These are phyloP conservation scores for Verticillium nonalfalfae DNA, from an alignment of 2,329 filamentous ascomycete species.

Conservation along the genomic window DNA sequence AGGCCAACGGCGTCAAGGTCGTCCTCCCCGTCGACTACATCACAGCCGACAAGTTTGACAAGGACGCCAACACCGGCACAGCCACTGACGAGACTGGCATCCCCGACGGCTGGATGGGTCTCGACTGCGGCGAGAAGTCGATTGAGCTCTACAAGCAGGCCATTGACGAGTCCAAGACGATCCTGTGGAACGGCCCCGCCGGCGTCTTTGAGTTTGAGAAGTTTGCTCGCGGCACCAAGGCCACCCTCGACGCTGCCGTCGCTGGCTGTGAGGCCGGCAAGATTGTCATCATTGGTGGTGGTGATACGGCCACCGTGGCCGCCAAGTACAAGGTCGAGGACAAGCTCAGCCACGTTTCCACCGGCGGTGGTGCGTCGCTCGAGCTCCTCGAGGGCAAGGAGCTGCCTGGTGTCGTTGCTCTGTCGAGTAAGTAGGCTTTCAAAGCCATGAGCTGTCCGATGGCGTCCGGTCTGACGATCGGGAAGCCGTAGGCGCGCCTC, in stretches of 20 bases:
- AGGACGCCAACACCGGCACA: slow-evolving; percentile 72
- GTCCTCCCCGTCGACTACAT: slow-evolving; percentile 93
- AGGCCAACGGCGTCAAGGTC: slow-evolving; percentile 92
- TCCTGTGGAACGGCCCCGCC: slow-evolving; percentile 97
- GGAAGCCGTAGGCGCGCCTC: neutral
- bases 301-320: slow-evolving; percentile 95
- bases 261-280: slow-evolving; percentile 74
- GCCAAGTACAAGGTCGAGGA: slow-evolving; percentile 95
- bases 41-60: slow-evolving; percentile 90
- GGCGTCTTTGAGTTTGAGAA: slow-evolving; percentile 97
- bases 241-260: slow-evolving; percentile 83
- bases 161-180: slow-evolving; percentile 85
- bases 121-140: slow-evolving; percentile 88
- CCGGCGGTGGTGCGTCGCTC: slow-evolving; percentile 88
- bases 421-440: slow-evolving; percentile 65
- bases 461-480: slow-evolving; percentile 10
- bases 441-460: slow-evolving; percentile 15
- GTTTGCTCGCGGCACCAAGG: slow-evolving; percentile 89
- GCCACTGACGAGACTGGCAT: slow-evolving; percentile 87
- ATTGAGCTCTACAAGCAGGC: slow-evolving; percentile 82
- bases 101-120: slow-evolving; percentile 95
- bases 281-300: slow-evolving; percentile 97
- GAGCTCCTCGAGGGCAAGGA: slow-evolving; percentile 98
- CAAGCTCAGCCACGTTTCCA: slow-evolving; percentile 97
- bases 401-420: slow-evolving; percentile 83